Conservation (phyloP, 192 early-diverging fungal species). For the Mortierella alpina region DNA sequence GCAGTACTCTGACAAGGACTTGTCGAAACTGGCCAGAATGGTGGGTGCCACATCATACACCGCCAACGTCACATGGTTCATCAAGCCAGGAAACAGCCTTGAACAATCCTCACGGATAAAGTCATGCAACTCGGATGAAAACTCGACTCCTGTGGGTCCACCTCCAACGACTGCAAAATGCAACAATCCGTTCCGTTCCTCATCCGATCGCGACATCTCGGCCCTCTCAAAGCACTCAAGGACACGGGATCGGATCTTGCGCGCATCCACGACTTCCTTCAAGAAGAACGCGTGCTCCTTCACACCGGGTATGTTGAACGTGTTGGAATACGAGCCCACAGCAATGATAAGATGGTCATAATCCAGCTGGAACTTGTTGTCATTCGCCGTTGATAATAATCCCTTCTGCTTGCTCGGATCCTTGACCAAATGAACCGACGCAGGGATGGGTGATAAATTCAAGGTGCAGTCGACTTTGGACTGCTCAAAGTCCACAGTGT, state of each 20-base stretch:
- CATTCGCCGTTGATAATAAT: conserved; percentile 24
- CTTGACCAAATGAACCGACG: background rate
- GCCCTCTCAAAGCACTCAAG: conserved; percentile 87
- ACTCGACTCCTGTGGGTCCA: conserved; percentile 77
- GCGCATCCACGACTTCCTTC: conserved; percentile 87
- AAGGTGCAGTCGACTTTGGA: conserved; percentile 34
- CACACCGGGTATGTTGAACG: conserved; percentile 87
- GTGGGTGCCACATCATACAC: conserved; percentile 85
- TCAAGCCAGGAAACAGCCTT: conserved; percentile 76
- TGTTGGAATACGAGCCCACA: conserved; percentile 85
- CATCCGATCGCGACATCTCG: conserved; percentile 69
- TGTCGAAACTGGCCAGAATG: conserved; percentile 83
- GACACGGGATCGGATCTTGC: conserved; percentile 81
- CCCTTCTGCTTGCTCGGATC: conserved; percentile 14
- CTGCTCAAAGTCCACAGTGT: conserved; percentile 53
- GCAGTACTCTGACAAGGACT: conserved; percentile 78
- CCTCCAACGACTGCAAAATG: conserved; percentile 92
- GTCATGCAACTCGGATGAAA: conserved; percentile 64
- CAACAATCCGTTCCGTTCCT: conserved; percentile 72
- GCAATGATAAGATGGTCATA: conserved; percentile 89
- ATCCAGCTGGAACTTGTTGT: conserved; percentile 61
- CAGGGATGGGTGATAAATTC: conserved; percentile 27
- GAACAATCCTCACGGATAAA: conserved; percentile 86
- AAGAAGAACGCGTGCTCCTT: conserved; percentile 86
- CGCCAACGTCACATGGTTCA: conserved; percentile 68